Evolutionary conservation across 129 eudicot genomes (phyloP), one percentile per base, ranked within the genome.

Genomic region (Calendula officinalis): DNA sequence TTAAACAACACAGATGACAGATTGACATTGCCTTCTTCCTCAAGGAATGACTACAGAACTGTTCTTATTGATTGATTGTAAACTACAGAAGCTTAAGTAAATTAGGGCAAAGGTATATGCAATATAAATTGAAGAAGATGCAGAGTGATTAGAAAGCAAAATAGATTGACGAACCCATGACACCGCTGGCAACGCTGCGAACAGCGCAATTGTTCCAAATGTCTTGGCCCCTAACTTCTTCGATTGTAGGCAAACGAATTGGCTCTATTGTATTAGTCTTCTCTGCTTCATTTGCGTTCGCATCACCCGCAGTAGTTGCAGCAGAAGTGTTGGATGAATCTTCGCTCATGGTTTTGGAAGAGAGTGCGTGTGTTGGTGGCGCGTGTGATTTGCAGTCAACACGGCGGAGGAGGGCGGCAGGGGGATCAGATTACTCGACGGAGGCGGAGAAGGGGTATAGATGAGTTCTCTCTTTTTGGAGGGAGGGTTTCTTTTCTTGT

Each of bases 171-270:
- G 55, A 53, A 94, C 99, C 99, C 97, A 94, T 88, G 32, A 88
- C 81, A 15, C 99, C 97, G 39, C 99, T 94, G 56, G 84, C 87
- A 59, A 88, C 92, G 15, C 99, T 83, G 6, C 95, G 95, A 54
- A 94, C 92, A 64, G 86, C 97, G 44, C 99, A 94, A 53, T 94
- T 94, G 64, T 94, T 88, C 99, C 97, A 94, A 47, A 94, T 86
- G 60, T 94, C 99, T 68, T 88, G 99, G 52, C 92, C 99, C 4
- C 86, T 80, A 4, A 94, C 74, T 68, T 94, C 90, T 60, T 94
- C 99, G 9, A 78, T 37, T 4, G 97, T 81, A 0, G 97, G 99
- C 74, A 88, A 33, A 4, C 78, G 79, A 10, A 94, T 62, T 6
- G 91, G 85, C 74, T 94, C 86, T 8, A 84, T 67, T 27, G 61